These are phyloP conservation scores for Cardamine resedifolia DNA, from an alignment of 345 rosid species.

Conservation along the genomic window DNA sequence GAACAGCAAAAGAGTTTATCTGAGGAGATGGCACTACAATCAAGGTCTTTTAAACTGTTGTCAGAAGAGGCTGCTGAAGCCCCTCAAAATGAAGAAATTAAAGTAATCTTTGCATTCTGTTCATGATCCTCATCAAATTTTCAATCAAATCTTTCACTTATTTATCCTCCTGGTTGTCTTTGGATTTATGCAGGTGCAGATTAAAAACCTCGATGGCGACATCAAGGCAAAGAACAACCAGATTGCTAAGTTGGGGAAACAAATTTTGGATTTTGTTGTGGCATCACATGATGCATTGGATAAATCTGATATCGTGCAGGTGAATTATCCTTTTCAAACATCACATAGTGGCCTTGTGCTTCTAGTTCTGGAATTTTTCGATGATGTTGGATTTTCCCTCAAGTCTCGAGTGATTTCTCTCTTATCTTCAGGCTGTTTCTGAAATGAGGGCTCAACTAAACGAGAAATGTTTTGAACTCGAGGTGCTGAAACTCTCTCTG, in stretches of 20 bases:
- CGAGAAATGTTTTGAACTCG: slow-evolving; percentile 95
- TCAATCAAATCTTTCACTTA: slow-evolving; percentile 4
- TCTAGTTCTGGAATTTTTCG: neutral
- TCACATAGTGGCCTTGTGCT: slow-evolving; percentile 1
- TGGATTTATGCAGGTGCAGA: slow-evolving; percentile 59
- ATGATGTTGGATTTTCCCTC: slow-evolving; percentile 16
- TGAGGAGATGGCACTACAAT: slow-evolving; percentile 80
- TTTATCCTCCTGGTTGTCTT: slow-evolving; percentile 32
- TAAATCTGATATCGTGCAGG: slow-evolving; percentile 64
- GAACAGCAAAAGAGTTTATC: slow-evolving; percentile 88
- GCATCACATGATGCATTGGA: slow-evolving; percentile 60
- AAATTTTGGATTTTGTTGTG: slow-evolving; percentile 62
- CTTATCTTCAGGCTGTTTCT: slow-evolving; percentile 61
- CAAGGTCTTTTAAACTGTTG: slow-evolving; percentile 68
- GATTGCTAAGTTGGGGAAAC: slow-evolving; percentile 74
- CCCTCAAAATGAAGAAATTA: slow-evolving; percentile 66
- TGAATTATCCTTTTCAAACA: slow-evolving; percentile 36
- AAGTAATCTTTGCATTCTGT: slow-evolving; percentile 41
- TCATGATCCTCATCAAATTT: slow-evolving; percentile 22
- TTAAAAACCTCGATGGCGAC: slow-evolving; percentile 56
- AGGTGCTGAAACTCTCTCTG: slow-evolving; percentile 54
- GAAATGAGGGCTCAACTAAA: slow-evolving; percentile 75
- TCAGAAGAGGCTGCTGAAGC: slow-evolving; percentile 73
- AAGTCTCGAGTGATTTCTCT: slow-evolving; percentile 34
- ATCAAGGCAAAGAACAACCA: slow-evolving; percentile 73